Base-by-base conservation (phyloP, 495 filamentous ascomycete genomes). In the Parathielavia hyrcaniae region DNA sequence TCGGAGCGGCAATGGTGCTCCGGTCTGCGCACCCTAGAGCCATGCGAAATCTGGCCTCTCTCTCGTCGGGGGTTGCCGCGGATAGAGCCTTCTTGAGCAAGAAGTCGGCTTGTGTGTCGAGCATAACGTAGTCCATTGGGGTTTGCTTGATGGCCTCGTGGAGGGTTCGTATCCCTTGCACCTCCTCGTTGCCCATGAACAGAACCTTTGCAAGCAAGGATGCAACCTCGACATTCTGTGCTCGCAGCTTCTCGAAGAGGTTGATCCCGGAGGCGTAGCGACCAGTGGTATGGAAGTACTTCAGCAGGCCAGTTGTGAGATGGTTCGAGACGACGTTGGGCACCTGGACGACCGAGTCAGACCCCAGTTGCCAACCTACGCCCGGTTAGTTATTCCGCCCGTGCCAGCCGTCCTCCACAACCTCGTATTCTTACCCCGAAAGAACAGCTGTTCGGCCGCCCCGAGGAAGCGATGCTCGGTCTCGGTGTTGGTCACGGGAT, bases 261-360 rank as follows among this genome's bases (percentile, higher is more conserved):
- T 99, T 99, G 69, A 97, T 96, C 11, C 92, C 93, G 0, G 93
- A 97, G 22, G 95, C 83, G 66, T 92, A 97, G 35, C 93, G 84
- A 11, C 93, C 95, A 9, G 95, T 97, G 0, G 93, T 97, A 53
- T 91, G 85, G 63, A 99, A 96, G 66, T 99, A 99, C 66, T 88
- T 88, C n/a, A 99, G 79, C 1, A 99, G 83, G 16, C 93, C 95
- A 32, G 88, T 80, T 2, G 90, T 90, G 32, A 97, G 81, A 68
- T 98, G 89, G 67, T 99, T 99, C n/a, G 89, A 92, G 44, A 97
- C 93, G 36, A 89, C 85, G 64, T 96, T 97, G 1, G 93, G 93
- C 2, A 97, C 95, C 73, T 99, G 93, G 1, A 96, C 95, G 65
- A 97, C 87, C 1, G 93, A 91, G 67, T 99, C 93, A 13, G 95